Evolutionary conservation across 2,329 filamentous ascomycete genomes (phyloP), one percentile per base, ranked within the genome.

Genomic region (Amesomyces nigricolor): DNA sequence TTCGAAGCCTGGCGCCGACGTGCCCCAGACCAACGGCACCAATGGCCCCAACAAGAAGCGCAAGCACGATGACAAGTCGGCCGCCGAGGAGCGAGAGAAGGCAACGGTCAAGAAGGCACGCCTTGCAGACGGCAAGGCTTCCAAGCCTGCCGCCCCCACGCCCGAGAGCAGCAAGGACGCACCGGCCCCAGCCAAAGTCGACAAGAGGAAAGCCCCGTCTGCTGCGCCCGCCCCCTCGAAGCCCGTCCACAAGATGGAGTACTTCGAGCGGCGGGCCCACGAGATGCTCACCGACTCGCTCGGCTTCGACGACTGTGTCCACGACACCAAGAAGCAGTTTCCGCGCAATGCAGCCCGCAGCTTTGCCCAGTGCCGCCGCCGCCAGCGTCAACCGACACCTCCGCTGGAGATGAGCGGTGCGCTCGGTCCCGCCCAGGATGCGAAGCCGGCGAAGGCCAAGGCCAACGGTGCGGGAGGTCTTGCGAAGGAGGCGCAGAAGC

Each of bases 231-330:
- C 14, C 13, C n/a, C 19, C 13, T 29, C 39, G 2, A 51, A 57
- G 50, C 43, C 48, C 11, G 13, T 45, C n/a, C 26, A 26, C 29
- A 42, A 53, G 47, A 60, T 53, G 51, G 49, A 62, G 16, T 61
- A 58, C 54, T 58, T 47, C 37, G 51, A 62, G 29, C 51, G 37
- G 22, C 53, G 56, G 10, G 58, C 50, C 16, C 29, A 61, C 37
- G 59, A 63, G 37, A 65, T 63, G 58, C 53, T 62, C 9, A 51
- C 16, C 13, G 39, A 63, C 52, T 62, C 63, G 6, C 58, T 64
- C 9, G 63, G 54, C 29, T 64, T 59, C 43, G 61, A 64, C 40
- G 63, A 65, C 55, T 43, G 47, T 2, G 63, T 65, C 26, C 51
- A 54, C 44, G 53, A 59, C 22, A 56, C 50, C 16, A 51, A 26